Evolutionary conservation across 148 eudicot genomes (phyloP).

Genomic region (Simmondsia chinensis): DNA sequence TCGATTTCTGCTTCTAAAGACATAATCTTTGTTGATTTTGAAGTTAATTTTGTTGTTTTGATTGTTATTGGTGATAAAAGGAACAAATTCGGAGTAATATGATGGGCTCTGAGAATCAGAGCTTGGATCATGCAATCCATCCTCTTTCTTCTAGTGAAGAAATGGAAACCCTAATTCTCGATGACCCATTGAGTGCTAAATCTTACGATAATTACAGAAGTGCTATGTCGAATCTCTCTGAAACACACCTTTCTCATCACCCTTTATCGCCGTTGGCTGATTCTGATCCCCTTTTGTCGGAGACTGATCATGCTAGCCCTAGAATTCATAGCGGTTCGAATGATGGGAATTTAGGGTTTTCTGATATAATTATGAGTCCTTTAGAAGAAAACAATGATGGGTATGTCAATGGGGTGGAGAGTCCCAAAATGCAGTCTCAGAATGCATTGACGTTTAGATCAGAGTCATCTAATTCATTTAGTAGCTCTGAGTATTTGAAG

Average conservation of each 20-base stretch:
- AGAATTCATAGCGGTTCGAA: constrained; percentile 4
- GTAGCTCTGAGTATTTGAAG: constrained; percentile 38
- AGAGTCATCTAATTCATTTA: constrained; percentile 11
- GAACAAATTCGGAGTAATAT: constrained; percentile 4
- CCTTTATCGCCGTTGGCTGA: constrained; percentile 32
- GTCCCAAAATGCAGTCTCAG: constrained; percentile 4
- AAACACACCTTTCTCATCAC: constrained; percentile 27
- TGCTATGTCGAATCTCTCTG: constrained; percentile 40
- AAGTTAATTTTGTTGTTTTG: background rate
- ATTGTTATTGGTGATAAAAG: background rate
- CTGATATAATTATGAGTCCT: constrained; percentile 31
- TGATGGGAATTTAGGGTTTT: constrained; percentile 25
- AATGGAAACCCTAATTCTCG: constrained; percentile 32
- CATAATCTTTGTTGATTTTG: background rate
- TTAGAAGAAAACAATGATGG: constrained; percentile 17
- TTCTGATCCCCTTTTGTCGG: constrained; percentile 45
- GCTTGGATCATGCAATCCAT: constrained; percentile 11
- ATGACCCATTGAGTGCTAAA: constrained; percentile 32
- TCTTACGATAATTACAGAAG: constrained; percentile 47
- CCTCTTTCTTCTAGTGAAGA: constrained; percentile 18
- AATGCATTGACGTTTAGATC: constrained; percentile 14
- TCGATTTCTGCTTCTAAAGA: background rate
- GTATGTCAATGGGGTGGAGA: constrained; percentile 24
- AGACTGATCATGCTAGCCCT: constrained; percentile 8
- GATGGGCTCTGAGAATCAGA: constrained; percentile 38